These are phyloP conservation scores for Aspergillus costaricaensis DNA, from an alignment of 2,329 filamentous ascomycete species.

Conservation along the genomic window DNA sequence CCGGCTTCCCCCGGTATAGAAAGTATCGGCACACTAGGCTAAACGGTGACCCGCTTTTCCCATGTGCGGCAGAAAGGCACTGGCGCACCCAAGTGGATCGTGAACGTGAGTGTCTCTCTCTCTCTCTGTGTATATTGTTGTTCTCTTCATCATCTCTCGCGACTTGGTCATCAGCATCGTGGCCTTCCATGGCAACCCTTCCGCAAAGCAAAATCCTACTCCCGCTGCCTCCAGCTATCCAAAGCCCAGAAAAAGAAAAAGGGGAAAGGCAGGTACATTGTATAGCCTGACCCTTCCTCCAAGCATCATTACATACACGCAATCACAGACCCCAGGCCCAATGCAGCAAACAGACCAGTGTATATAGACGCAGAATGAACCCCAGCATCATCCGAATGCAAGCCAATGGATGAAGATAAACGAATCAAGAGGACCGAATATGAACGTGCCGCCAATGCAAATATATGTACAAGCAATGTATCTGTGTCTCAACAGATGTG, in stretches of 20 bases:
- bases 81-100: not conserved
- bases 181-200: not conserved
- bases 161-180: constrained; percentile 6
- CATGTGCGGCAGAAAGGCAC: not conserved
- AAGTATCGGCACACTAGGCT: not conserved
- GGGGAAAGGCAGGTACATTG: constrained; percentile 11
- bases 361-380: constrained; percentile 22
- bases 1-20: not conserved
- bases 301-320: constrained; percentile 21
- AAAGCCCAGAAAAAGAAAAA: not conserved
- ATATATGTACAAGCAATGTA: constrained; percentile 40
- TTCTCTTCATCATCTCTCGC: not conserved
- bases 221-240: not conserved
- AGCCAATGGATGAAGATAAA: constrained; percentile 15
- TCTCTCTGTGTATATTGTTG: not conserved
- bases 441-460: constrained; percentile 28
- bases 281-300: constrained; percentile 19
- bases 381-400: constrained; percentile 10
- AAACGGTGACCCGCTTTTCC: not conserved
- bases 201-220: not conserved
- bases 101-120: not conserved
- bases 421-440: constrained; percentile 15
- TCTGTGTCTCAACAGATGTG: constrained; percentile 15
- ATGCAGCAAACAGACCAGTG: constrained; percentile 20
- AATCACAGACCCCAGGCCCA: constrained; percentile 18